Base-by-base conservation (phyloP, 331 rosid species). In the Stylosanthes scabra region DNA sequence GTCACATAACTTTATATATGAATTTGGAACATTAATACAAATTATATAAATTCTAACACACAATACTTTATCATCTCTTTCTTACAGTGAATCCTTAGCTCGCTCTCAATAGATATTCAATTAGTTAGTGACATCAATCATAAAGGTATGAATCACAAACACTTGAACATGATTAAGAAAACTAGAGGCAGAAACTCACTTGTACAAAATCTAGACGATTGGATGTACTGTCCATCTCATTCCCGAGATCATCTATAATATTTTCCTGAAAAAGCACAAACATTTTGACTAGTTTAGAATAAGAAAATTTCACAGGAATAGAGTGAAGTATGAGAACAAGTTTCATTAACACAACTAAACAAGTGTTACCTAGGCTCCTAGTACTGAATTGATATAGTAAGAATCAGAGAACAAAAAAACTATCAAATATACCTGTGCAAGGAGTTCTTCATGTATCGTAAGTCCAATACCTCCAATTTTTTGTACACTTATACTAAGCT, bases 161-260 rank as follows among this genome's bases (percentile, higher is more conserved):
- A 66, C 54, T 68, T 56, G 1, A 40, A 74, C 44, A 14, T 20
- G 15, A 54, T 3, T 47, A 55, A 44, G 14, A 13, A 80, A 77
- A 59, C 71, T 16, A 46, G 31, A 71, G 5, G 74, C 58, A 52
- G 67, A 68, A 70, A 83, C 96, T 83, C 78, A 95, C 99, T 88
- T 95, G 99, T 74, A 95, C 97, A 77, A 95, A 95, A 84, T 95
- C 98, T 25, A 95, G 88, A 60, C 99, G 98, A 67, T 90, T 90
- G 59, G 98, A 86, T 63, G 99, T 94, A 78, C 93, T 73, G 77
- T 94, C 99, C 97, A 95, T 88, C 78, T 95, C 99, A 67, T 37
- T 80, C 39, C 96, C 99, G 71, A 95, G 87, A 6, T 83, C 87
- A 76, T 83, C 87, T 8, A 83, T 1, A 79, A 83, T 83, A 77